These are phyloP conservation scores for Inga leiocalycina DNA, from an alignment of 306 rosid species.

Conservation along the genomic window DNA sequence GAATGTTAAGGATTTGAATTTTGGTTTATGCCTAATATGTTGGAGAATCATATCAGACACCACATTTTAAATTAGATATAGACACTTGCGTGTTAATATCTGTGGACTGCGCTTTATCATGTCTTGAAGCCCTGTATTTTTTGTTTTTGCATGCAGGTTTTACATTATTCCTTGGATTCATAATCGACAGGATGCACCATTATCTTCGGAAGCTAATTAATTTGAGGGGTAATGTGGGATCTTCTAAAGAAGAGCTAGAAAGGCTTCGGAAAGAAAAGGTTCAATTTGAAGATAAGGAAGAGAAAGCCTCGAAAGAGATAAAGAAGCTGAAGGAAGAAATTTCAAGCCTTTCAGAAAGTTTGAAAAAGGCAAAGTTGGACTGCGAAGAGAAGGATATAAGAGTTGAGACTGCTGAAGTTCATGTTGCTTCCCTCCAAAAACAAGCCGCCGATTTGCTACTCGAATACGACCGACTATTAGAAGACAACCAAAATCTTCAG, in stretches of 20 bases:
- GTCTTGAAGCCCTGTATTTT: constrained; percentile 6
- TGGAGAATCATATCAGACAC: not conserved
- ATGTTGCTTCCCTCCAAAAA: constrained; percentile 73
- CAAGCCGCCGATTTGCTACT: constrained; percentile 84
- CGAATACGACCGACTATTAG: constrained; percentile 76
- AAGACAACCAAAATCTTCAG: constrained; percentile 87
- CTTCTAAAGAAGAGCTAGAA: constrained; percentile 71
- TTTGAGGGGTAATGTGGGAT: constrained; percentile 52
- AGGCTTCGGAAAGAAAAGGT: constrained; percentile 53
- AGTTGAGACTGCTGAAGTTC: constrained; percentile 72
- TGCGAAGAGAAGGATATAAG: constrained; percentile 62
- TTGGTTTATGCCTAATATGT: not conserved
- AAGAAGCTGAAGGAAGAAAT: constrained; percentile 55
- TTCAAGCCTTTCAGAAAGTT: constrained; percentile 45
- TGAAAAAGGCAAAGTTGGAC: constrained; percentile 70
- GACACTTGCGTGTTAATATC: not conserved
- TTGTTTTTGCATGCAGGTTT: constrained; percentile 58
- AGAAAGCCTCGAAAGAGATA: constrained; percentile 59
- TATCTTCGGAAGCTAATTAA: constrained; percentile 63
- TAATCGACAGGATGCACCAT: constrained; percentile 72
- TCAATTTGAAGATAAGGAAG: constrained; percentile 58
- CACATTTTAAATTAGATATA: not conserved
- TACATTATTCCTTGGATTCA: constrained; percentile 75
- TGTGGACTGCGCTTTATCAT: not conserved
- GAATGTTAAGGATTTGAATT: not conserved